Evolutionary conservation across 495 filamentous ascomycete species (phyloP), one percentile per base, ranked within the genome.

Genomic region (Podospora anserina): DNA sequence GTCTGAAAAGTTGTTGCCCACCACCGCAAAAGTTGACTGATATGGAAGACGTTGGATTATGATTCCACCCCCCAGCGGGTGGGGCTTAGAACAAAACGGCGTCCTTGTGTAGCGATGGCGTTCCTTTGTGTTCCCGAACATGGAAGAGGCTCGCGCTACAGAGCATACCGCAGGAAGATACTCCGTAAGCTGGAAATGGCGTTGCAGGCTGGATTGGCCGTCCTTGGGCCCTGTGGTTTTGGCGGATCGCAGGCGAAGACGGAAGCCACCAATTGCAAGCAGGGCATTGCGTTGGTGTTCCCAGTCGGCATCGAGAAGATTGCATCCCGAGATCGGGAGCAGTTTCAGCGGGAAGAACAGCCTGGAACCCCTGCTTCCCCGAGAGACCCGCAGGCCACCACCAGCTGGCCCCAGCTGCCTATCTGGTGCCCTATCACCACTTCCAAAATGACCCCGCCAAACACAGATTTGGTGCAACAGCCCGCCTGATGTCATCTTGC

Each of bases 401-500:
- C 60, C 60, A 62, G 7, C 60, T 32, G 60, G 23, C 18, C 0
- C 60, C 60, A 62, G 60, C 60, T 62, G 60, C 16, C 18, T 6
- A 1, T 15, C 18, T 30, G 60, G 16, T 62, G 60, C 18, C 27
- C 5, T 7, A 58, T 19, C 55, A 23, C 23, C 55, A 19, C 32
- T 49, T 15, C 6, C 27, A 34, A 11, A 44, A 30, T 63, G 27
- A 67, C 61, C 32, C 61, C 59, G 62, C 65, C 61, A 68, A 64
- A 55, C 61, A 39, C 55, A 26, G 55, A 26, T 58, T 58, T 58
- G 55, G 55, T 49, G 39, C 55, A 13, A 58, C 55, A n/a, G 61
- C 34, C n/a, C 16, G 65, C 69, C 64, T 64, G 64, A 64, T 66
- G 65, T 70, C 65, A 64, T 64, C 44, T 67, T 66, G 56, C 23